Base-by-base conservation (phyloP, 306 rosid genomes). In the Corylus americana region DNA sequence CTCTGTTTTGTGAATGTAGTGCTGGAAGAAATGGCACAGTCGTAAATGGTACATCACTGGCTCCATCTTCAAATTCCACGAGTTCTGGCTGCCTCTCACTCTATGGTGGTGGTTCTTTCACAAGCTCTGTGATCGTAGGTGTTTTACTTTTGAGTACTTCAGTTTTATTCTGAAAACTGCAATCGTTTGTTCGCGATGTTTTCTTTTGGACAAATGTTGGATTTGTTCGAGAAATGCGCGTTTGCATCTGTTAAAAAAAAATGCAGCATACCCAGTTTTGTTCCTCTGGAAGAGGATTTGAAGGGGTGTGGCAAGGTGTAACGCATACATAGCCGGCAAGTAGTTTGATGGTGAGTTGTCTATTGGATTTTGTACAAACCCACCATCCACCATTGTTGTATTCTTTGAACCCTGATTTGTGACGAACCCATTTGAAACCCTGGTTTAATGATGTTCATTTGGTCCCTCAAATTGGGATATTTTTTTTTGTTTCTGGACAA, bases 51-150 rank as follows among this genome's bases (percentile, higher is more conserved):
- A 90, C 96, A 9, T 71, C 78, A 13, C 80, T 83, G 51, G 97
- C 96, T 57, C 94, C 98, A 74, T 89, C 98, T 10, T 74, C 89
- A 14, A 94, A 91, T 75, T 83, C 94, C 27, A 74, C 96, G 1
- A 59, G 37, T 79, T 88, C 96, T 42, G 92, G 93, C 71, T 88
- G 92, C 85, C 71, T 47, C 37, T 79, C 94, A 4, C 88, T 44
- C 49, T 78, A 78, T 81, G 81, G 53, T 59, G 88, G 80, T 44
- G 78, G 81, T 74, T 86, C 83, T 64, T 88, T 86, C 82, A 70
- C 88, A 61, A 85, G 83, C 86, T 80, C 85, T 72, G 73, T 88
- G 79, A 83, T 88, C 58, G 67, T 85, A 16, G 82, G 81, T 62
- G 51, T 81, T 71, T 78, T 89, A 77, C 78, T 88, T 77, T 42